A percentile compares a stretch with the other conserved stretches of the same genome.
phyloP scores from a whole-genome alignment of 352 stramenopile species.

The Lagenidium sp. region DNA sequence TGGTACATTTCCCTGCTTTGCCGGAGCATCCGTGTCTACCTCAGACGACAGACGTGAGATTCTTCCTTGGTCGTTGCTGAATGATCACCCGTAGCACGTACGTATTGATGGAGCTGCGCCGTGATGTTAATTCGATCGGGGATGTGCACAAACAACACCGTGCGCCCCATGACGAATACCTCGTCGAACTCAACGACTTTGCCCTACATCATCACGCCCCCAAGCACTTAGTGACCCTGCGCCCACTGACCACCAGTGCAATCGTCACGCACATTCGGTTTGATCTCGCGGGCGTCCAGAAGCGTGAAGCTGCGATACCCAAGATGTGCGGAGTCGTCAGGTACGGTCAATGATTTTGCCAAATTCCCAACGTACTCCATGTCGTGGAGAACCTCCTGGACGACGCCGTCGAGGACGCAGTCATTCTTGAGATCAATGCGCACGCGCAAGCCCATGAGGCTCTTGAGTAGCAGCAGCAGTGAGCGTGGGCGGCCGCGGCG shows the following conservation, averaged over 20 bases:
- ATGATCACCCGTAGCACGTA: conserved; percentile 16
- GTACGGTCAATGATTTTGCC: not conserved
- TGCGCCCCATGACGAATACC: conserved; percentile 85
- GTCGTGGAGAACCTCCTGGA: conserved; percentile 77
- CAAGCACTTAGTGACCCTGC: not conserved
- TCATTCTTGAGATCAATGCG: conserved; percentile 83
- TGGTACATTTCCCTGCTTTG: conserved; percentile 81
- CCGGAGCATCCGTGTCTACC: conserved; percentile 63
- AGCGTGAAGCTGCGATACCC: conserved; percentile 38
- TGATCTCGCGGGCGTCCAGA: conserved; percentile 64
- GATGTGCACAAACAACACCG: conserved; percentile 82
- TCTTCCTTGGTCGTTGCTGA: too few species aligned
- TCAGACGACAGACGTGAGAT: not conserved
- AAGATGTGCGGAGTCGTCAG: not conserved
- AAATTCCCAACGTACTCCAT: conserved; percentile 53
- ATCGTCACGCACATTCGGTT: conserved; percentile 37
- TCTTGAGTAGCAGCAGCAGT: conserved; percentile 77
- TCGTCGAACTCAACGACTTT: conserved; percentile 56
- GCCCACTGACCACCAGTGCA: not conserved
- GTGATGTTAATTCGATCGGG: conserved; percentile 80
- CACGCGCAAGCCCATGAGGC: conserved; percentile 69
- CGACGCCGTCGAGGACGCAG: conserved; percentile 58
- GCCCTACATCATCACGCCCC: conserved; percentile 23
- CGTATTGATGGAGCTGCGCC: conserved; percentile 72
- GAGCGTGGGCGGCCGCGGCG: conserved; percentile 25